Base-by-base conservation (phyloP, 1,139 yeast genomes). In the Protomyces pachydermus region DNA sequence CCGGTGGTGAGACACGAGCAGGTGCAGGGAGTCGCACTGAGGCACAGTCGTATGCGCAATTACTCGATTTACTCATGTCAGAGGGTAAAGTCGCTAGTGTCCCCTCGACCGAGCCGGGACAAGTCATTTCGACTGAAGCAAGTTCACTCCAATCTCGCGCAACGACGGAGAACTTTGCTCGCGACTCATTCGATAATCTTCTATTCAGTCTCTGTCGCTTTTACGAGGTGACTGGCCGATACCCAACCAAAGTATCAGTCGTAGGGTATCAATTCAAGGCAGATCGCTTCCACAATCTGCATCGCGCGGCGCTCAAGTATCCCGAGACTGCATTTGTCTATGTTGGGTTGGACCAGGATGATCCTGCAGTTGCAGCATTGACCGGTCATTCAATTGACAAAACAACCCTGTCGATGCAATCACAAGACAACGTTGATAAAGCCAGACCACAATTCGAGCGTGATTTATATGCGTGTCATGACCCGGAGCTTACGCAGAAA, bases 121-220 rank as follows among this genome's bases (percentile, higher is more conserved):
- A 42, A 20, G 23, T 20, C 25, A 5, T 42, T 9, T 18, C 48
- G 1, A 8, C 48, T n/a, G 48, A 42, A 20, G 25, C 18, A 12
- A 12, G 14, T 20, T 56, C 62, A 1, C 48, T 73, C 1, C 61
- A 70, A 2, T 67, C 71, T 12, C 72, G 82, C 38, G 72, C 82
- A 2, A 66, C 76, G 3, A 72, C 81, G 1, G 96, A 89, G 71
- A 90, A 86, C 69, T 86, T 76, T 73, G 91, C 96, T 0, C 76
- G 90, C 54, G 96, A 89, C 73, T 88, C 95, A 1, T 86, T 86
- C 72, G 96, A 89, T 72, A 89, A 89, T 72, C 81, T 88, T 6
- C 68, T 87, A 1, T 88, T 83, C 72, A 83, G 87, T 69, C 69
- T 88, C 53, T 69, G 68, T 18, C 76, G 86, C 58, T 88, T 80